These are phyloP conservation scores for Rhodomyrtus tomentosa DNA, from an alignment of 345 rosid species.

Conservation along the genomic window DNA sequence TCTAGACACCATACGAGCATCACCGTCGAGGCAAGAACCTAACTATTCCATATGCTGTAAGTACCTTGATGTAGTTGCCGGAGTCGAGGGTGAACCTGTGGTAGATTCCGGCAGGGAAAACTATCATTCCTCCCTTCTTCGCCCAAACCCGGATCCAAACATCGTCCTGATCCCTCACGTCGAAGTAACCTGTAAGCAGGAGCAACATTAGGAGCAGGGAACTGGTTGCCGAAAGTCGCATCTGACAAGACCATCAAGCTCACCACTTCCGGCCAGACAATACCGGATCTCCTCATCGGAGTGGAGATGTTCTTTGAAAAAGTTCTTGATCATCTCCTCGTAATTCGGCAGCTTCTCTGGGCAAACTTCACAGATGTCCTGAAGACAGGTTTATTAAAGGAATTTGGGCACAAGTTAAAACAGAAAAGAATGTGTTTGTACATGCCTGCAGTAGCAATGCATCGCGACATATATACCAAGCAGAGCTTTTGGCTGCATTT, in stretches of 20 bases:
- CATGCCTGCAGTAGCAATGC: not conserved
- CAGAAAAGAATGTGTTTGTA: not conserved
- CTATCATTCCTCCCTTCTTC: constrained; percentile 82
- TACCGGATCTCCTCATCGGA: constrained; percentile 97
- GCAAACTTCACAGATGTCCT: constrained; percentile 74
- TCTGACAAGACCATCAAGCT: not conserved
- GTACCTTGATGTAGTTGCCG: constrained; percentile 69
- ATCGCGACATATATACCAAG: not conserved
- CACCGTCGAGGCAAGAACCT: not conserved
- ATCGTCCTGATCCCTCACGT: constrained; percentile 54
- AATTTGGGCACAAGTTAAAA: not conserved
- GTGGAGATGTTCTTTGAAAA: constrained; percentile 89
- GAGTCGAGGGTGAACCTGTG: constrained; percentile 79
- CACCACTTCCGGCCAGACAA: constrained; percentile 90
- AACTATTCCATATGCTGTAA: not conserved
- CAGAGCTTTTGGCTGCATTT: not conserved
- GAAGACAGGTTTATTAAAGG: not conserved
- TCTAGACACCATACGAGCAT: not conserved
- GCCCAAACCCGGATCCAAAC: constrained; percentile 74
- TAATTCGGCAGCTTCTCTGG: constrained; percentile 85
- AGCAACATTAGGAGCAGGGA: not conserved
- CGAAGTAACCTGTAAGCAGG: constrained; percentile 52
- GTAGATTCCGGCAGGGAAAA: constrained; percentile 79
- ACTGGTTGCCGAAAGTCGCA: not conserved
- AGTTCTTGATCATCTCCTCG: constrained; percentile 70